Evolutionary conservation across 768 basidiomycete genomes (phyloP), one percentile per base, ranked within the genome.

Genomic region (Kondoa malvinella): DNA sequence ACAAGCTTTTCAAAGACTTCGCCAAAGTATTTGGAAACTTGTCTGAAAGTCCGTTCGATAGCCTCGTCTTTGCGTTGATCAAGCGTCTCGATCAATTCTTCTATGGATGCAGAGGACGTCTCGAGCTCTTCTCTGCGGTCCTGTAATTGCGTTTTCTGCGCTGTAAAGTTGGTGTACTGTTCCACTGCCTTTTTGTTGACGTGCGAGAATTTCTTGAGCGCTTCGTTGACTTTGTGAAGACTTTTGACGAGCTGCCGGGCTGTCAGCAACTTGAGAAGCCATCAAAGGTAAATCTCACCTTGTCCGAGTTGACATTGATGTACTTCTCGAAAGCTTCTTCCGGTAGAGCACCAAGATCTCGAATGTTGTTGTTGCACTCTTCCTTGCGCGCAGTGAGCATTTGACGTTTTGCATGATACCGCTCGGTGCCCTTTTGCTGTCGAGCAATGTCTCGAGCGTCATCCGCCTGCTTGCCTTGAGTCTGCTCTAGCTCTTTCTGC

Each of bases 121-220:
- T 96, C 92, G 32, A 97, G 81, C 76, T 97, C 95, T 71, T 89
- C 87, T 8, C 92, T 83, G 2, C 95, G 86, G 69, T 86, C 82
- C 57, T 88, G 77, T 2, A 96, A 83, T 72, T 91, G 87, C 75
- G 97, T 92, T 1, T 92, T 87, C 76, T 97, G 94, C 76, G 94
- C 96, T 4, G 92, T 95, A 77, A 97, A 97, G 76, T 90, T 92
- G 76, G 84, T 89, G 80, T 95, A 97, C 76, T 97, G 94, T 76
- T 99, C 95, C 75, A 94, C 94, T 0, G 94, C 95, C 75, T 97
- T 96, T 81, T 99, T 99, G 81, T 99, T 99, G 70, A 97, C 94
- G 75, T 96, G 92, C 0, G 91, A 89, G 74, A 92, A 99, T 77
- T 92, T 94, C 77, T 95, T 94, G 73, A 99, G 80, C 30, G 85